phyloP scores from a whole-genome alignment of 225 moss, liverwort and hornwort species.

The Polytrichum formosum region DNA sequence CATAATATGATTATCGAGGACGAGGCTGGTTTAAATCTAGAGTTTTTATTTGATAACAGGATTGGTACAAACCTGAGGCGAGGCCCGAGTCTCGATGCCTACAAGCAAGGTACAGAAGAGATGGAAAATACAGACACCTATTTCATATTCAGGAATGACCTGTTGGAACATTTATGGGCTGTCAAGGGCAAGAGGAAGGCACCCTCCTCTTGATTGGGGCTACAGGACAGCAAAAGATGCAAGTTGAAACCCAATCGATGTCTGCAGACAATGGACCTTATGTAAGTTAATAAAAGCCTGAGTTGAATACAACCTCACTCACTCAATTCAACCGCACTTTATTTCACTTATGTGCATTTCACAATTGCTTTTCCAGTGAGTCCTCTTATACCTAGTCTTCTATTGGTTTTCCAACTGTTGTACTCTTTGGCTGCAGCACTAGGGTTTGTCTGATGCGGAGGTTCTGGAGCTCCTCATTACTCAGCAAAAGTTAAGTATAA shows the following conservation, averaged over 20 bases:
- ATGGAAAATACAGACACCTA: slow-evolving; percentile 26
- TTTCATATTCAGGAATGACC: slow-evolving; percentile 28
- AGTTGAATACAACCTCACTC: not conserved
- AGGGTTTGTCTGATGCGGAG: too few relatives aligned
- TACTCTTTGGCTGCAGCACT: too few relatives aligned
- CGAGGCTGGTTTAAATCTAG: slow-evolving; percentile 25
- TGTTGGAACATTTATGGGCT: slow-evolving; percentile 50
- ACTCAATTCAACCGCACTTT: not conserved
- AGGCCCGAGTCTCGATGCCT: slow-evolving; percentile 34
- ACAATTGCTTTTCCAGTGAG: not conserved
- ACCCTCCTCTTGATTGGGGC: not conserved
- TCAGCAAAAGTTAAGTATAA: too few relatives aligned
- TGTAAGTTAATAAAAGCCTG: not conserved
- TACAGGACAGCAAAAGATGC: not conserved
- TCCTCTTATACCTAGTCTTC: too few relatives aligned
- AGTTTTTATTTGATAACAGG: slow-evolving; percentile 31
- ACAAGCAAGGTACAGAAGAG: slow-evolving; percentile 27
- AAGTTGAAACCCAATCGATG: not conserved
- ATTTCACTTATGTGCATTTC: not conserved
- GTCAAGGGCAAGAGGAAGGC: not conserved
- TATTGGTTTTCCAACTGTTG: too few relatives aligned
- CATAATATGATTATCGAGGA: slow-evolving; percentile 59
- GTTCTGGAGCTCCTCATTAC: too few relatives aligned
- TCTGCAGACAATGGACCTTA: not conserved
- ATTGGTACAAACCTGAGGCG: slow-evolving; percentile 26